Evolutionary conservation across 352 stramenopile species (phyloP).

Genomic region (Aphanomyces invadans): DNA sequence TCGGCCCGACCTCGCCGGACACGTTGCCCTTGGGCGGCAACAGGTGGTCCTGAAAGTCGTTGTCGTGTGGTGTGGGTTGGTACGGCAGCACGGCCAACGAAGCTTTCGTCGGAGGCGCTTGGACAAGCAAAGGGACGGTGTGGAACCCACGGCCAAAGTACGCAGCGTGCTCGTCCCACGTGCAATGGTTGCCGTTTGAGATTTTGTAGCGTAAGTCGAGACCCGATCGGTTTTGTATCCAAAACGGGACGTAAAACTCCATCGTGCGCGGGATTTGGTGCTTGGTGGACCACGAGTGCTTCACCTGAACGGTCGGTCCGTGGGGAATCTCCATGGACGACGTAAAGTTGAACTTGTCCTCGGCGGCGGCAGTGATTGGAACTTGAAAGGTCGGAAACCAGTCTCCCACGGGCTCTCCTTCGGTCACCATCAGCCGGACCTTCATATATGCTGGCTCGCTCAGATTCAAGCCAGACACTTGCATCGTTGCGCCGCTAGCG

Average conservation of each 20-base stretch:
- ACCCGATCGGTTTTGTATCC: conserved; percentile 79
- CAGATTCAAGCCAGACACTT: conserved; percentile 76
- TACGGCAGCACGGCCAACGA: conserved; percentile 56
- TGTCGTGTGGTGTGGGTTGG: conserved; percentile 50
- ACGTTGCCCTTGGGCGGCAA: no score
- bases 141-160: conserved; percentile 56
- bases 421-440: conserved; percentile 45
- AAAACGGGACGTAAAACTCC: conserved; percentile 69
- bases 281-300: conserved; percentile 67
- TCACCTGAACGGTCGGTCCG: conserved; percentile 52
- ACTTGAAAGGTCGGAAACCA: conserved; percentile 67
- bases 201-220: conserved; percentile 66
- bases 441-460: conserved; percentile 61
- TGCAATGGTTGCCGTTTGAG: conserved; percentile 38
- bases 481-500: conserved; percentile 69
- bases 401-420: neutral
- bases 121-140: conserved; percentile 56
- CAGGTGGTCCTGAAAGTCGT: conserved; percentile 47
- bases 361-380: conserved; percentile 39
- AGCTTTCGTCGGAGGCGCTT: conserved; percentile 52
- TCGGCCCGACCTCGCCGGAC: neutral
- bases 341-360: conserved; percentile 35
- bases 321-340: conserved; percentile 48
- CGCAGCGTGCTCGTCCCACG: conserved; percentile 53
- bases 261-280: conserved; percentile 46